Percentiles rank a stretch among this genome's conserved stretches.
Conservation (phyloP, 768 basidiomycete species). For the Agaricus blazei region DNA sequence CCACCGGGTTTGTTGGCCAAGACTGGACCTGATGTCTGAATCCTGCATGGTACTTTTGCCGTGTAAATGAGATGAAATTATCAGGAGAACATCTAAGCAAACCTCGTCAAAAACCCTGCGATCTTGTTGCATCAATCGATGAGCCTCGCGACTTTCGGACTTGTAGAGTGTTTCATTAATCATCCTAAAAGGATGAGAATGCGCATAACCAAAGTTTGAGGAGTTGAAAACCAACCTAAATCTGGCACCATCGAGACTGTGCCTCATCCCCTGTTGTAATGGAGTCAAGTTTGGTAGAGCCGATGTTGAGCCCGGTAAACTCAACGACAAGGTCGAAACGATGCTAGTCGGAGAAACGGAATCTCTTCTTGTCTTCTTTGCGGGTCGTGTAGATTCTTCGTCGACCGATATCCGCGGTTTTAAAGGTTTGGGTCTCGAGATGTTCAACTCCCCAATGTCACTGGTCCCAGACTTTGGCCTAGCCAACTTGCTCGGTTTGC, state of each 20-base stretch:
- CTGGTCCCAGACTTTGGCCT: neutral
- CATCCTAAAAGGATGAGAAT: conserved; percentile 41
- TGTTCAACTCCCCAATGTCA: conserved; percentile 3
- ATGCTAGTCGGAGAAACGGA: neutral
- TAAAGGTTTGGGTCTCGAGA: conserved; percentile 19
- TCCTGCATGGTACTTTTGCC: conserved; percentile 81
- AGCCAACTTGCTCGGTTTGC: conserved; percentile 13
- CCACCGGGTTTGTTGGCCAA: conserved; percentile 95
- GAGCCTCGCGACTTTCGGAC: conserved; percentile 68
- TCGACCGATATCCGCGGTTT: conserved; percentile 14
- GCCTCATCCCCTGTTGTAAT: conserved; percentile 74
- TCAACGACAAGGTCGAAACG: conserved; percentile 9
- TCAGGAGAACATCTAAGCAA: conserved; percentile 12
- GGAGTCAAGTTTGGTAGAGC: conserved; percentile 44
- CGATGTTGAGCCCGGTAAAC: conserved; percentile 3
- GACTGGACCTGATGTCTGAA: conserved; percentile 88
- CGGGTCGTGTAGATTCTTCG: conserved; percentile 13
- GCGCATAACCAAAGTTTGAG: neutral
- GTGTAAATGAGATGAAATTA: conserved; percentile 1
- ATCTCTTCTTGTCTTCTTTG: conserved; percentile 8
- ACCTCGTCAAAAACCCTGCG: conserved; percentile 83
- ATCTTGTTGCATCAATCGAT: conserved; percentile 79
- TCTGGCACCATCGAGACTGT: conserved; percentile 79
- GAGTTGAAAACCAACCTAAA: conserved; percentile 54
- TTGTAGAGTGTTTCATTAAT: conserved; percentile 95